These are phyloP conservation scores for Trametes coccinea DNA, from an alignment of 768 basidiomycete genomes.

Conservation along the genomic window DNA sequence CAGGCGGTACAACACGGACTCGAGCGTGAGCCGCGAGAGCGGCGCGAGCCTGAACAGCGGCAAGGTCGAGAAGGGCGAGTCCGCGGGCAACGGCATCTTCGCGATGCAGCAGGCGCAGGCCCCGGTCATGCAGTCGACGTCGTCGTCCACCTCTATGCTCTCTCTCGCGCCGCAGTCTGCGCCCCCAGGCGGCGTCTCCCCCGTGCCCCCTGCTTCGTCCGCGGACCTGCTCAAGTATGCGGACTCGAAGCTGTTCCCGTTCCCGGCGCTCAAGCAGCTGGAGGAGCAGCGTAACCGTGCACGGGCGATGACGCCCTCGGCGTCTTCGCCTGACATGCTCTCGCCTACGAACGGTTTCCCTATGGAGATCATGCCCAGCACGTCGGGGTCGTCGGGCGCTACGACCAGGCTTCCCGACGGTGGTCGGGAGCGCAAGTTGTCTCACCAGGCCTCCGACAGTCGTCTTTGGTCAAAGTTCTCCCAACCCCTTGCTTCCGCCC, in stretches of 20 bases:
- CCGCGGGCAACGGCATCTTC: conserved; percentile 23
- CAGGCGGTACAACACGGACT: conserved; percentile 68
- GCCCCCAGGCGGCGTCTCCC: conserved; percentile 61
- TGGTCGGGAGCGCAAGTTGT: conserved; percentile 59
- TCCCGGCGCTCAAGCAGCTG: conserved; percentile 81
- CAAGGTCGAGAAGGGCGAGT: conserved; percentile 54
- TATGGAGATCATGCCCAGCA: conserved; percentile 45
- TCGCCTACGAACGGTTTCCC: conserved; percentile 42
- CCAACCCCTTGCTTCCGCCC: conserved; percentile 38
- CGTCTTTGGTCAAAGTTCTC: conserved; percentile 59
- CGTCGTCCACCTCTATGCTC: conserved; percentile 62
- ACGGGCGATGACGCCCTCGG: conserved; percentile 49
- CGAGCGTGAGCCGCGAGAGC: conserved; percentile 74
- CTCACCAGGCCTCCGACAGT: conserved; percentile 70
- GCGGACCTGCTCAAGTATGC: conserved; percentile 74
- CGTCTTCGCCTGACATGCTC: conserved; percentile 51
- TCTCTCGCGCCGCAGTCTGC: conserved; percentile 56
- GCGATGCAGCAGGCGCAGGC: conserved; percentile 42
- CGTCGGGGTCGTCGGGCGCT: conserved; percentile 48
- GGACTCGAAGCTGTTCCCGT: conserved; percentile 81
- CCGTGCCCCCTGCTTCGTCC: conserved; percentile 74
- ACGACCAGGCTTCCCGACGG: conserved; percentile 49
- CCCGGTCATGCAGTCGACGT: conserved; percentile 56
- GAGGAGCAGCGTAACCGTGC: conserved; percentile 70
- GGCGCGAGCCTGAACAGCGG: conserved; percentile 67